Percentiles rank a stretch among this genome's conserved stretches.
phyloP scores from a whole-genome alignment of 2,329 filamentous ascomycete genomes.

The Tolypocladium paradoxum region DNA sequence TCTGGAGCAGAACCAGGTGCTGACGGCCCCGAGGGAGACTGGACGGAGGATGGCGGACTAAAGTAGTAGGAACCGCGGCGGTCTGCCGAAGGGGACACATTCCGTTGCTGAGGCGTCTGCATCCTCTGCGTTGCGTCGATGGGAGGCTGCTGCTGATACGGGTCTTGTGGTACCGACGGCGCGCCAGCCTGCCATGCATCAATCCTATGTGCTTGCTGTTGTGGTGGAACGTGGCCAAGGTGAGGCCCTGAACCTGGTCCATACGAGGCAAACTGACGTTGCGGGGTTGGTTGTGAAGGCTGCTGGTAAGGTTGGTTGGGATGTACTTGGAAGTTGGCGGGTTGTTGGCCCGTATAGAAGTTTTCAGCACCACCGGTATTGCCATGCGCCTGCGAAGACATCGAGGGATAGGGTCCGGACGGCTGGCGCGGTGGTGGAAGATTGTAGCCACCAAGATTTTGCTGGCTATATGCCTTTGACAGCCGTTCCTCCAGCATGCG shows the following conservation, averaged over 20 bases:
- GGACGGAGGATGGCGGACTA: constrained; percentile 24
- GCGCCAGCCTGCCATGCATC: constrained; percentile 39
- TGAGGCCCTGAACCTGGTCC: constrained; percentile 28
- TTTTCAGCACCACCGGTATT: constrained; percentile 55
- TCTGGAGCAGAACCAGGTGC: constrained; percentile 30
- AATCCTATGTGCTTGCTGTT: constrained; percentile 34
- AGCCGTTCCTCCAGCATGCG: constrained; percentile 94
- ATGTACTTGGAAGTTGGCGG: constrained; percentile 18
- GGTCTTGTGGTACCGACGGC: constrained; percentile 24
- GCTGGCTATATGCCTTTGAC: constrained; percentile 83
- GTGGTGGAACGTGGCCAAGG: constrained; percentile 31
- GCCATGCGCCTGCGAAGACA: constrained; percentile 43
- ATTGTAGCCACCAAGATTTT: constrained; percentile 56
- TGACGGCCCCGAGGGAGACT: constrained; percentile 23
- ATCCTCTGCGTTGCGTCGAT: constrained; percentile 15
- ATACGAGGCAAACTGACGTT: constrained; percentile 33
- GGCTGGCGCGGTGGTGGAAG: constrained; percentile 40
- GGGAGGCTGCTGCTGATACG: constrained; percentile 15
- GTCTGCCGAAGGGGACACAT: constrained; percentile 28
- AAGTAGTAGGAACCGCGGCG: constrained; percentile 50
- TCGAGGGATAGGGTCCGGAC: constrained; percentile 58
- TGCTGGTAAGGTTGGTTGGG: constrained; percentile 10
- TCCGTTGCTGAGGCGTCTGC: constrained; percentile 18
- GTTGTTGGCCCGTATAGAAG: constrained; percentile 65
- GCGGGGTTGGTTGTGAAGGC: constrained; percentile 21